A percentile compares a stretch with the other conserved stretches of the same genome.
phyloP scores from a whole-genome alignment of 2,329 filamentous ascomycete genomes.

The Aspergillus eucalypticola region DNA sequence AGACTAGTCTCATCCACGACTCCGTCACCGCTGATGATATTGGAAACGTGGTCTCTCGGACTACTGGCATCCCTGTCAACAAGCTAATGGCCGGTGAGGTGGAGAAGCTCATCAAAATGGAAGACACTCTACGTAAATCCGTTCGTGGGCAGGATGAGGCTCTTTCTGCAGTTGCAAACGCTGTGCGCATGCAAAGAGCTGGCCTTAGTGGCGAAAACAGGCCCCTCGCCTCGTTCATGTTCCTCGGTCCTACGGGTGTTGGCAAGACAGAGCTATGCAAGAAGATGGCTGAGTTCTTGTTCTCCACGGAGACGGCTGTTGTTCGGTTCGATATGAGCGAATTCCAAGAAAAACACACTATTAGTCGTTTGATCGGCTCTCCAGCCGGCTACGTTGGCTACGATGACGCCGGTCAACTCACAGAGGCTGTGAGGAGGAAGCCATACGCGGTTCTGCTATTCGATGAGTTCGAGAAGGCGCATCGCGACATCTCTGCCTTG shows the following conservation, averaged over 20 bases:
- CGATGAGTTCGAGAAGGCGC: conserved; percentile 97
- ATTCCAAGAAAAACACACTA: conserved; percentile 96
- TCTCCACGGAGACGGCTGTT: conserved; percentile 87
- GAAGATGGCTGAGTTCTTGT: conserved; percentile 89
- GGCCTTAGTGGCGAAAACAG: conserved; percentile 89
- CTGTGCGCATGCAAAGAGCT: conserved; percentile 89
- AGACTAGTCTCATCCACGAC: conserved; percentile 75
- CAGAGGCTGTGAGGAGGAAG: conserved; percentile 90
- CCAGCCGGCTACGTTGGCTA: conserved; percentile 96
- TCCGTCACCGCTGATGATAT: conserved; percentile 96
- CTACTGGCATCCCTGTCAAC: conserved; percentile 88
- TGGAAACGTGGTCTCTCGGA: conserved; percentile 82
- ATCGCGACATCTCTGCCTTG: conserved; percentile 88
- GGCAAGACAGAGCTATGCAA: conserved; percentile 98
- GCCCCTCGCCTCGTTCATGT: conserved; percentile 94
- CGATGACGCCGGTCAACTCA: conserved; percentile 93
- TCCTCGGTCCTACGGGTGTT: conserved; percentile 92
- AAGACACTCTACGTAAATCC: conserved; percentile 78
- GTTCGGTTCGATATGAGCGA: conserved; percentile 97
- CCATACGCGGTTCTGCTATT: conserved; percentile 94
- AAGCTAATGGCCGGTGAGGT: conserved; percentile 93
- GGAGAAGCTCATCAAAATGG: conserved; percentile 94
- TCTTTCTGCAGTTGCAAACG: conserved; percentile 84
- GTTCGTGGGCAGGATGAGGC: conserved; percentile 95
- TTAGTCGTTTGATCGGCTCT: conserved; percentile 86